phyloP scores from a whole-genome alignment of 192 early-diverging fungal genomes.

The Coemansia reversa region DNA sequence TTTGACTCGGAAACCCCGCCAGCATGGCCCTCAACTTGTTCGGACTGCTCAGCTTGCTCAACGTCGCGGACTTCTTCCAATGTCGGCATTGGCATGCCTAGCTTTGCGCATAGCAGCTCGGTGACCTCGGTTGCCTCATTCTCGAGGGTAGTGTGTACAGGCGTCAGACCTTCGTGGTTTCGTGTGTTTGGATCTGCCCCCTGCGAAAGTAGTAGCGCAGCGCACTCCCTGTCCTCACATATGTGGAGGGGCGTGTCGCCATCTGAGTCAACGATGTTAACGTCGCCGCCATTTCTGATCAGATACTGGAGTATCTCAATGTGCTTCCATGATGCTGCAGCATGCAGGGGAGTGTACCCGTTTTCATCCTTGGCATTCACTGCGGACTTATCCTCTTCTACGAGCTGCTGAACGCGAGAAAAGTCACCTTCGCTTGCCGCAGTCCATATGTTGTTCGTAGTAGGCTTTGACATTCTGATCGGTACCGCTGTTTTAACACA shows the following conservation, averaged over 20 bases:
- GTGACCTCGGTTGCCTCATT: conserved; percentile 69
- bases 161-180: conserved; percentile 65
- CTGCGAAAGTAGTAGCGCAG: conserved; percentile 61
- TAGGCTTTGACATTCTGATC: conserved; percentile 17
- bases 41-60: conserved; percentile 18
- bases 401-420: conserved; percentile 59
- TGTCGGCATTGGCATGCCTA: conserved; percentile 57
- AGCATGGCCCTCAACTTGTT: conserved; percentile 21
- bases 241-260: conserved; percentile 82
- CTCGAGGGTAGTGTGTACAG: conserved; percentile 57
- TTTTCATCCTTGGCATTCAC: conserved; percentile 71
- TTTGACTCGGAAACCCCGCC: conserved; percentile 43
- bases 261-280: conserved; percentile 73
- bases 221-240: conserved; percentile 68
- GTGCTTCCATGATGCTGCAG: conserved; percentile 76
- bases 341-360: conserved; percentile 80
- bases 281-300: conserved; percentile 60
- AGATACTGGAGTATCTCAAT: conserved; percentile 66
- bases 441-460: conserved; percentile 64
- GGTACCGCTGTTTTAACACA: neutral
- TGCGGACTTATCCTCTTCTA: conserved; percentile 54
- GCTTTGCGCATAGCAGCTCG: conserved; percentile 56
- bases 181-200: conserved; percentile 65
- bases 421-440: conserved; percentile 65
- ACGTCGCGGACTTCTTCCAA: conserved; percentile 34